A percentile compares a stretch with the other conserved stretches of the same genome.
Conservation (phyloP, 2,329 filamentous ascomycete species). For the Nemania serpens region DNA sequence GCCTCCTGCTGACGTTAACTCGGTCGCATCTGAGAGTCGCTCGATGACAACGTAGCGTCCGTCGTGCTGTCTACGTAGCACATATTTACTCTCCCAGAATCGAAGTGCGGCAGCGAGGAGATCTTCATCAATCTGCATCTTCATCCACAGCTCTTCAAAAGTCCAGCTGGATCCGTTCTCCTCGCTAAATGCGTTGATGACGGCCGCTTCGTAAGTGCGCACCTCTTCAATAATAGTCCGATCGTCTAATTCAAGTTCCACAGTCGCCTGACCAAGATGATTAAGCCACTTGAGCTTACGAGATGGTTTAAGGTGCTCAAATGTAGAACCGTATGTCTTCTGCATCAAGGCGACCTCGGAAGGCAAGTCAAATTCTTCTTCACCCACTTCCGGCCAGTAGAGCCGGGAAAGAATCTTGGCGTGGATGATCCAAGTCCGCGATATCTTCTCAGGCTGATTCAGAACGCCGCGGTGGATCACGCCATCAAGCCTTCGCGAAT, state of each 20-base stretch:
- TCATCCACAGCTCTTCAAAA: constrained; percentile 56
- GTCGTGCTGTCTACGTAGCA: constrained; percentile 61
- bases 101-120: constrained; percentile 68
- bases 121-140: constrained; percentile 74
- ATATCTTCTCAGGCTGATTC: constrained; percentile 33
- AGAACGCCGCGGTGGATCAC: constrained; percentile 59
- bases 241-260: constrained; percentile 84
- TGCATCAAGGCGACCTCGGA: constrained; percentile 63
- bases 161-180: constrained; percentile 46
- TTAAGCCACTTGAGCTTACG: constrained; percentile 90
- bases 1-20: constrained; percentile 35
- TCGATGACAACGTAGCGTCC: constrained; percentile 72
- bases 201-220: constrained; percentile 82
- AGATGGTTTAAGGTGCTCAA: constrained; percentile 78
- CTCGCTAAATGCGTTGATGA: constrained; percentile 76
- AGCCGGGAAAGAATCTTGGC: constrained; percentile 88
- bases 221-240: constrained; percentile 74
- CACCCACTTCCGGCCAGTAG: constrained; percentile 86
- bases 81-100: constrained; percentile 73
- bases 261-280: constrained; percentile 76
- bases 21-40: constrained; percentile 51
- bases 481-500: constrained; percentile 75
- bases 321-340: constrained; percentile 72
- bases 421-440: constrained; percentile 58
- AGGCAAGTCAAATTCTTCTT: constrained; percentile 71